phyloP scores from a whole-genome alignment of 768 basidiomycete genomes.

The Gyrodon lividus region DNA sequence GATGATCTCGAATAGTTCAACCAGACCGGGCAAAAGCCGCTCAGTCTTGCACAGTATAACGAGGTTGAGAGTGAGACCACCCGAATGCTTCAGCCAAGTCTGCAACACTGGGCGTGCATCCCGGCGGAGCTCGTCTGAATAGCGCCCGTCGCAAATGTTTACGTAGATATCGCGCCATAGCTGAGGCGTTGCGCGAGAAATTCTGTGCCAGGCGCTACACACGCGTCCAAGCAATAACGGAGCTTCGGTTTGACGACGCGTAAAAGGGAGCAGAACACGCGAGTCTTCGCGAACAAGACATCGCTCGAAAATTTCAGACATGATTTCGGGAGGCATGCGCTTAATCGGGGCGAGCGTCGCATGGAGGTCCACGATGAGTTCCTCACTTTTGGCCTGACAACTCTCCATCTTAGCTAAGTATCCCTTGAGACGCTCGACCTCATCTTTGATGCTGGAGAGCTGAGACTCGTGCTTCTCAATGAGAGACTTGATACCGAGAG shows the following conservation, averaged over 20 bases:
- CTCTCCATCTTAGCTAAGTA: constrained; percentile 13
- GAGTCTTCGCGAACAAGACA: constrained; percentile 12
- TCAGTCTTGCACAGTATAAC: constrained; percentile 19
- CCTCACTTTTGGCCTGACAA: constrained; percentile 2
- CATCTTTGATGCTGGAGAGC: constrained; percentile 10
- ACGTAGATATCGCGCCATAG: constrained; percentile 28
- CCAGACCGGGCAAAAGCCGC: constrained; percentile 20
- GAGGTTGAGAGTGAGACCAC: constrained; percentile 20
- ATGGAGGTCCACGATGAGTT: constrained; percentile 14
- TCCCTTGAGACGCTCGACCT: constrained; percentile 7
- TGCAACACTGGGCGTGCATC: constrained; percentile 19
- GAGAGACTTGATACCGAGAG: constrained; percentile 11
- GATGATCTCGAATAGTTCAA: constrained; percentile 18
- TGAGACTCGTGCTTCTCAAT: constrained; percentile 16
- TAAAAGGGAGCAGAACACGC: not conserved
- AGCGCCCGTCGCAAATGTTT: constrained; percentile 21
- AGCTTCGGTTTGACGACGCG: constrained; percentile 7
- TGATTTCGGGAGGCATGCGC: constrained; percentile 25
- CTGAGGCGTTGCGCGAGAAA: constrained; percentile 24
- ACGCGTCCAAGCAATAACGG: constrained; percentile 32
- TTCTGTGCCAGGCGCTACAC: constrained; percentile 28
- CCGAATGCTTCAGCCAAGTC: constrained; percentile 24
- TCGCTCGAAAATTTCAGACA: constrained; percentile 25
- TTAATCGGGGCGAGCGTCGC: constrained; percentile 20
- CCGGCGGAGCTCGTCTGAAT: constrained; percentile 15